phyloP scores from a whole-genome alignment of 768 basidiomycete species.

The Naganishia kalamii region DNA sequence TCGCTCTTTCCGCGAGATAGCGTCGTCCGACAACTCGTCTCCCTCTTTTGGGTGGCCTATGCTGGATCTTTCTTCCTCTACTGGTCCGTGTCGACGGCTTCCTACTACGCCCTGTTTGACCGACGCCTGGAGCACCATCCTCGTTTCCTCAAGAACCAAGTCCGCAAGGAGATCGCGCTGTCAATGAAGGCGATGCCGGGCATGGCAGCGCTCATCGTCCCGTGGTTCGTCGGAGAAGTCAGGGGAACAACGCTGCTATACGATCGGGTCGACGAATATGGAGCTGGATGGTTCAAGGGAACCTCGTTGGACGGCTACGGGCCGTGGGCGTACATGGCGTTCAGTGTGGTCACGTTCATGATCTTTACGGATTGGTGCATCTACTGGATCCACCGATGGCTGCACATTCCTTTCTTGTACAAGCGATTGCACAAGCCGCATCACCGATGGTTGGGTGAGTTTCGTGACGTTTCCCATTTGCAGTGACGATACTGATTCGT shows the following conservation, averaged over 20 bases:
- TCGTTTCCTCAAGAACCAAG: slow-evolving; percentile 82
- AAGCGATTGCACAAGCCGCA: slow-evolving; percentile 93
- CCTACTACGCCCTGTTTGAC: slow-evolving; percentile 84
- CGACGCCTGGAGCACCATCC: slow-evolving; percentile 92
- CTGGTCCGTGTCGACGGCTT: slow-evolving; percentile 76
- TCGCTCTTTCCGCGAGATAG: slow-evolving; percentile 60
- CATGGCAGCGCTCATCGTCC: slow-evolving; percentile 78
- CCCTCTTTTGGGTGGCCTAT: slow-evolving; percentile 64
- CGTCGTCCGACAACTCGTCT: slow-evolving; percentile 65
- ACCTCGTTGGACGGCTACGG: slow-evolving; percentile 50
- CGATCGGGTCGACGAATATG: slow-evolving; percentile 69
- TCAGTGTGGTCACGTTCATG: slow-evolving; percentile 52
- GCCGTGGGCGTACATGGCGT: slow-evolving; percentile 31
- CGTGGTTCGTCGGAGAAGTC: slow-evolving; percentile 90
- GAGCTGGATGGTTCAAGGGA: slow-evolving; percentile 50
- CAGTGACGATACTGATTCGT: background rate
- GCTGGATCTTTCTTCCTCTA: slow-evolving; percentile 79
- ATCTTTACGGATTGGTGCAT: slow-evolving; percentile 86
- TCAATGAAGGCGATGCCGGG: slow-evolving; percentile 71
- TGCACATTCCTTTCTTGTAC: slow-evolving; percentile 80
- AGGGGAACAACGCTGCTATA: slow-evolving; percentile 77
- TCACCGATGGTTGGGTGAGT: slow-evolving; percentile 94
- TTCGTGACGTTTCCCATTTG: background rate
- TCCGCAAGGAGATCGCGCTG: slow-evolving; percentile 61
- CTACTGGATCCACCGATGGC: slow-evolving; percentile 91